Conservation (phyloP, 345 rosid species). For the Excoecaria agallocha region DNA sequence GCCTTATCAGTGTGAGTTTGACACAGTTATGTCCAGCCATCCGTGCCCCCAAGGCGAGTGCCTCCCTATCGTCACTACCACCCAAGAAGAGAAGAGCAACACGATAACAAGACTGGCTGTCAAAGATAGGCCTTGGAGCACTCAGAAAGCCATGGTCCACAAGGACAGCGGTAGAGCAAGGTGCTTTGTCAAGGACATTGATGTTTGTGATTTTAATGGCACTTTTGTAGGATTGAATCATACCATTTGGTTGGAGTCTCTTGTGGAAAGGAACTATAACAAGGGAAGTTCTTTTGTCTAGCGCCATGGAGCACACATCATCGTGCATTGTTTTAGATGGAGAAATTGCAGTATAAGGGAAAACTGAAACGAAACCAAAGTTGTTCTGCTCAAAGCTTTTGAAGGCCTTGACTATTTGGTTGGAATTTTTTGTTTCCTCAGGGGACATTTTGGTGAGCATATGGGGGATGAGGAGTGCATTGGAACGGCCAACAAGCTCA, state of each 20-base stretch:
- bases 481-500: constrained; percentile 21
- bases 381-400: background rate
- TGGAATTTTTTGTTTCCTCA: background rate
- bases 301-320: constrained; percentile 18
- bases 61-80: constrained; percentile 20
- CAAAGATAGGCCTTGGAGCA: constrained; percentile 1
- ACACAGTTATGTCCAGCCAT: constrained; percentile 16
- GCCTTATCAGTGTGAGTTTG: constrained; percentile 17
- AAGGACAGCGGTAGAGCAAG: constrained; percentile 20
- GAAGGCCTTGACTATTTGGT: constrained; percentile 8
- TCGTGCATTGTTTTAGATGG: constrained; percentile 25
- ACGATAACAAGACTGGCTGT: constrained; percentile 9
- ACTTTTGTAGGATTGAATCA: background rate
- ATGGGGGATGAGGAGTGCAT: constrained; percentile 18
- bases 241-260: background rate
- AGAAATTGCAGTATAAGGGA: constrained; percentile 13
- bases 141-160: constrained; percentile 1
- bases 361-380: background rate
- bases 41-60: constrained; percentile 13
- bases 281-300: constrained; percentile 22
- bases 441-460: background rate
- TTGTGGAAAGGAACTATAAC: constrained; percentile 18
- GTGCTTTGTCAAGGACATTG: constrained; percentile 19
- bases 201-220: constrained; percentile 16
- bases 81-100: constrained; percentile 24